A percentile compares a stretch with the other conserved stretches of the same genome.
phyloP scores from a whole-genome alignment of 192 early-diverging fungal species.

The Backusella macrospora region DNA sequence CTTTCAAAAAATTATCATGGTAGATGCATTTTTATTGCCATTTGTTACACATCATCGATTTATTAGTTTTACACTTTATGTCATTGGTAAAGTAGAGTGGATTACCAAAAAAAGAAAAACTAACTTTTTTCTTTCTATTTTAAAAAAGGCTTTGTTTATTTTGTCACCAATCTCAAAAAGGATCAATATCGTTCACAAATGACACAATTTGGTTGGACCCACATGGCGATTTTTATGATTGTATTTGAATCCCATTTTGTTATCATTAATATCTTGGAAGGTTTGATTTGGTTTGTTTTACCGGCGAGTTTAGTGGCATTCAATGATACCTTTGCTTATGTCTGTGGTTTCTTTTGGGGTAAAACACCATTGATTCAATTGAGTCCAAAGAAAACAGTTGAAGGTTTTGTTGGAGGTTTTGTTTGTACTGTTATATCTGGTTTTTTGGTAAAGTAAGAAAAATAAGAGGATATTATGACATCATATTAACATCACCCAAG shows the following conservation, averaged over 20 bases:
- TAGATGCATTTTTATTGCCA: constrained; percentile 80
- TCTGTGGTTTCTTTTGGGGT: constrained; percentile 95
- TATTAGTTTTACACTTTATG: constrained; percentile 88
- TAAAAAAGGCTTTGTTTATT: constrained; percentile 77
- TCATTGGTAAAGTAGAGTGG: constrained; percentile 76
- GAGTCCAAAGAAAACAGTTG: constrained; percentile 97
- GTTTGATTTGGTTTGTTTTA: constrained; percentile 95
- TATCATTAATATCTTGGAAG: constrained; percentile 97
- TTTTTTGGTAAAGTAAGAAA: constrained; percentile 55
- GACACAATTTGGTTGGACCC: constrained; percentile 95
- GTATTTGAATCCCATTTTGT: constrained; percentile 94
- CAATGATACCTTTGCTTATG: constrained; percentile 95
- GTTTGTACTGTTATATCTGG: constrained; percentile 85
- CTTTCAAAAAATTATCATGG: constrained; percentile 79
- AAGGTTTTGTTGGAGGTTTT: constrained; percentile 92
- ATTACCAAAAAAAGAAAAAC: no score
- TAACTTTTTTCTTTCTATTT: neutral
- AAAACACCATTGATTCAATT: constrained; percentile 87
- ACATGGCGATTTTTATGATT: constrained; percentile 92
- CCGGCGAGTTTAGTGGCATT: constrained; percentile 86
- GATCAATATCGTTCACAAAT: constrained; percentile 95
- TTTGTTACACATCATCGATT: constrained; percentile 93
- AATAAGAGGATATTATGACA: neutral
- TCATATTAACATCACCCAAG: constrained; percentile 17
- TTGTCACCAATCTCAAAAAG: constrained; percentile 91